phyloP scores from a whole-genome alignment of 1,284 basidiomycete genomes.

The Fomitopsis schrenkii region DNA sequence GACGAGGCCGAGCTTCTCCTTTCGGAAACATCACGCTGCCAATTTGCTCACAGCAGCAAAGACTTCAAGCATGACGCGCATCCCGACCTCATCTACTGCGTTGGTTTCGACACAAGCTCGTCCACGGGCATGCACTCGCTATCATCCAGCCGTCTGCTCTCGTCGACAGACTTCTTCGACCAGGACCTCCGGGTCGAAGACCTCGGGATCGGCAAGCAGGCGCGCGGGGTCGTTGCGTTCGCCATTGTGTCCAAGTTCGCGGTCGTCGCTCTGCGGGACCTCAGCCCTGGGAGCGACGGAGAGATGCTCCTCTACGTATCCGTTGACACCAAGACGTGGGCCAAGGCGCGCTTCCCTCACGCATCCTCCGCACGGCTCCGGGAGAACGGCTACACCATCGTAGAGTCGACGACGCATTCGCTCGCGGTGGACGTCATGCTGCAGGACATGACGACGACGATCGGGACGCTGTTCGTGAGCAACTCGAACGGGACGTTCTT shows the following conservation, averaged over 20 bases:
- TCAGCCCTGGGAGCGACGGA: slow-evolving; percentile 42
- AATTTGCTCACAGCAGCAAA: slow-evolving; percentile 81
- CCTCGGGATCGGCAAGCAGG: slow-evolving; percentile 79
- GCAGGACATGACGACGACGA: slow-evolving; percentile 58
- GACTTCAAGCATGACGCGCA: slow-evolving; percentile 76
- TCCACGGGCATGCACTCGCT: slow-evolving; percentile 49
- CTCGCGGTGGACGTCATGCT: slow-evolving; percentile 91
- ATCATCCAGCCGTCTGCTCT: slow-evolving; percentile 71
- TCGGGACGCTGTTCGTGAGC: slow-evolving; percentile 92
- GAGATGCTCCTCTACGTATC: slow-evolving; percentile 87
- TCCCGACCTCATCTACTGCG: slow-evolving; percentile 78
- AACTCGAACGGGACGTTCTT: slow-evolving; percentile 96
- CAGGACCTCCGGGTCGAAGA: slow-evolving; percentile 65
- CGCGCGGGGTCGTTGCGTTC: slow-evolving; percentile 82
- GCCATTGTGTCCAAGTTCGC: slow-evolving; percentile 90
- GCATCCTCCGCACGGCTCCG: slow-evolving; percentile 73
- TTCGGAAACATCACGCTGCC: slow-evolving; percentile 69
- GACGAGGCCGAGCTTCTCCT: slow-evolving; percentile 57
- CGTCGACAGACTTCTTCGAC: slow-evolving; percentile 80
- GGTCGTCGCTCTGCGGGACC: slow-evolving; percentile 79
- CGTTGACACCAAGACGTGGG: slow-evolving; percentile 79
- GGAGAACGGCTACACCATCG: slow-evolving; percentile 94
- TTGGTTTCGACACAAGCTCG: slow-evolving; percentile 70
- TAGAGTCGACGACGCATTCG: slow-evolving; percentile 90
- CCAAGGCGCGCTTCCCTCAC: slow-evolving; percentile 82